A percentile compares a stretch with the other conserved stretches of the same genome.
These are phyloP conservation scores for Entamoeba nuttalli DNA, from an alignment of 208 protist genomes.

Conservation along the genomic window DNA sequence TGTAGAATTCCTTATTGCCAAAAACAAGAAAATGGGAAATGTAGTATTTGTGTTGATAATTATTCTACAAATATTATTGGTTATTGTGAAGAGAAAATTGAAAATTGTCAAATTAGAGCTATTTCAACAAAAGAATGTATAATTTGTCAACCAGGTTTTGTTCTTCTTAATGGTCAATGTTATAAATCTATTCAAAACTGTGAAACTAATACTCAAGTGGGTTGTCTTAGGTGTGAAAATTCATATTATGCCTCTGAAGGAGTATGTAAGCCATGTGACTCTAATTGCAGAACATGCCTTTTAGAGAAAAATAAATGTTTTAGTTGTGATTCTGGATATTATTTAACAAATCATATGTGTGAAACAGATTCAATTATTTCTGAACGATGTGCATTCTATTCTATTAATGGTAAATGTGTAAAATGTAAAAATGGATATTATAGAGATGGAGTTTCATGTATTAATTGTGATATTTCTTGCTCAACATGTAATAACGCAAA, in stretches of 20 bases:
- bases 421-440: neutral
- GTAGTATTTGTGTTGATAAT: neutral
- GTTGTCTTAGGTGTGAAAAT: neutral
- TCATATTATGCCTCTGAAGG: neutral
- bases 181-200: neutral
- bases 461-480: neutral
- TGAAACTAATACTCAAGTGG: neutral
- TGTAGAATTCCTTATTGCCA: too few relatives aligned
- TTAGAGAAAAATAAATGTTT: neutral
- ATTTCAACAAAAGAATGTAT: neutral
- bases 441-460: neutral
- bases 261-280: neutral
- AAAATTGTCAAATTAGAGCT: neutral
- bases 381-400: neutral
- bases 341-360: neutral
- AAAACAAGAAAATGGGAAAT: neutral
- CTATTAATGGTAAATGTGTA: neutral
- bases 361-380: neutral
- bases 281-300: neutral
- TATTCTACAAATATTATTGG: neutral
- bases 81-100: neutral
- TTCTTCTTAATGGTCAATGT: neutral
- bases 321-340: neutral
- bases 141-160: neutral
- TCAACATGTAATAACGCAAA: neutral